These are phyloP conservation scores for Macroventuria anomochaeta DNA, from an alignment of 2,329 filamentous ascomycete genomes.

Conservation along the genomic window DNA sequence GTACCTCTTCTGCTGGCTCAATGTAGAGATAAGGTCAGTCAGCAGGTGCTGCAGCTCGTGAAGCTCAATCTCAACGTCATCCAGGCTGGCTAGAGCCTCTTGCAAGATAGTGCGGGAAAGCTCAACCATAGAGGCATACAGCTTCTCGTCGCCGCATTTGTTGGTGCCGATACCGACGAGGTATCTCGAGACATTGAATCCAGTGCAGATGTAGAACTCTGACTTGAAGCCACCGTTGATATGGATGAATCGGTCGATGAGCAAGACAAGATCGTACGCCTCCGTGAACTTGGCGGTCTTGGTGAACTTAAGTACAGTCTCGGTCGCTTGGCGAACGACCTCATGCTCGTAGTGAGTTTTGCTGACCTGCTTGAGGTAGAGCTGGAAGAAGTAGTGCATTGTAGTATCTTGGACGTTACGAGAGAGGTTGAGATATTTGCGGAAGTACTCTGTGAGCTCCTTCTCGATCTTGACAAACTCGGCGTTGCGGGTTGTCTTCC, in stretches of 20 bases:
- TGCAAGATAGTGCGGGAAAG: conserved; percentile 48
- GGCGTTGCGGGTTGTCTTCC: conserved; percentile 17
- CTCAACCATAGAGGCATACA: conserved; percentile 46
- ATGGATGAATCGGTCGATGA: conserved; percentile 33
- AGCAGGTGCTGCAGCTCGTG: conserved; percentile 49
- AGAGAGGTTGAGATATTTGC: conserved; percentile 29
- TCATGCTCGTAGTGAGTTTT: conserved; percentile 25
- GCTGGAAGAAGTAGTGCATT: conserved; percentile 29
- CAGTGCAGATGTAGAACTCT: conserved; percentile 39
- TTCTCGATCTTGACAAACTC: conserved; percentile 30
- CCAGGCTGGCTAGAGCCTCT: conserved; percentile 47
- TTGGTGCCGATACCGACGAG: conserved; percentile 34
- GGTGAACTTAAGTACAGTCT: conserved; percentile 26
- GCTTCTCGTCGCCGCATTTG: conserved; percentile 36
- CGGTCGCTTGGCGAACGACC: conserved; percentile 22
- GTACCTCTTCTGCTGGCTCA: conserved; percentile 54
- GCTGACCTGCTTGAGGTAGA: conserved; percentile 27
- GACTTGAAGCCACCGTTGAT: conserved; percentile 34
- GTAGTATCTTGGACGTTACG: conserved; percentile 20
- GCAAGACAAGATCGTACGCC: conserved; percentile 32
- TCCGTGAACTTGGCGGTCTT: conserved; percentile 33
- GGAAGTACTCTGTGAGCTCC: conserved; percentile 29
- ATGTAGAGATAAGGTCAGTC: conserved; percentile 49
- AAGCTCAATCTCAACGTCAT: conserved; percentile 49
- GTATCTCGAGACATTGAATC: conserved; percentile 39